Base-by-base conservation (phyloP, 139 green algal genomes). In the Haematococcus lacustris region DNA sequence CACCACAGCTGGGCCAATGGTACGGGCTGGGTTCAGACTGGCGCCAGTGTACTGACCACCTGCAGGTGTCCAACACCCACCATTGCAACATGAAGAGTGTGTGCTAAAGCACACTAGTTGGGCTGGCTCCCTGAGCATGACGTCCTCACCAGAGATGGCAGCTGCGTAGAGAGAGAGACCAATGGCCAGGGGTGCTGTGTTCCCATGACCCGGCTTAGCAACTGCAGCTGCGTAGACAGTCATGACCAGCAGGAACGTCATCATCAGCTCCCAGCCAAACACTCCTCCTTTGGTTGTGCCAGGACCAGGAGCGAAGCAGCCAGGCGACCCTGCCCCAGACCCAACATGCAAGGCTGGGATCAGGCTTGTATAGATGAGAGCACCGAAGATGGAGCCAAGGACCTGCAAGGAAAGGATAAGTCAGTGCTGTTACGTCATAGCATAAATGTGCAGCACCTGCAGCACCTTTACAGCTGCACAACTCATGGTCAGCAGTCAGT, bases 11-110 rank as follows among this genome's bases (percentile, higher is more conserved):
- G 89, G 89, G 37, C 87, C 89, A 25, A 93, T 82, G 33, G 90
- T 90, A 59, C 89, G 85, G 0, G 89, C 89, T 23, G 89, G 89
- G 78, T 93, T 93, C 38, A 93, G 79, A 34, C 80, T 86, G 23
- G 89, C 86, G 34, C 87, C 87, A 4, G 87, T 90, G 77, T 90
- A 90, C 1, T 78, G 89, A 3, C 87, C 90, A 63, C 85, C 86
- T 89, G 83, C 60, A 75, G 38, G 40, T 5, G 47, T 9, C 21
- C 53, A 63, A 26, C 53, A 63, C 43, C 9, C 43, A 64, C 13
- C 53, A 64, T 57, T 57, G 47, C 47, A 57, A 57, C 13, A 57
- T 13, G 13, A 57, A 13, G 21, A 21, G 47, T 21, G 47, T 21
- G 13, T 57, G 47, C 47, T 57, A 28, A n/a, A 21, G 13, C 47